These are phyloP conservation scores for Thermomyces lanuginosus DNA, from an alignment of 2,329 filamentous ascomycete genomes.

Conservation along the genomic window DNA sequence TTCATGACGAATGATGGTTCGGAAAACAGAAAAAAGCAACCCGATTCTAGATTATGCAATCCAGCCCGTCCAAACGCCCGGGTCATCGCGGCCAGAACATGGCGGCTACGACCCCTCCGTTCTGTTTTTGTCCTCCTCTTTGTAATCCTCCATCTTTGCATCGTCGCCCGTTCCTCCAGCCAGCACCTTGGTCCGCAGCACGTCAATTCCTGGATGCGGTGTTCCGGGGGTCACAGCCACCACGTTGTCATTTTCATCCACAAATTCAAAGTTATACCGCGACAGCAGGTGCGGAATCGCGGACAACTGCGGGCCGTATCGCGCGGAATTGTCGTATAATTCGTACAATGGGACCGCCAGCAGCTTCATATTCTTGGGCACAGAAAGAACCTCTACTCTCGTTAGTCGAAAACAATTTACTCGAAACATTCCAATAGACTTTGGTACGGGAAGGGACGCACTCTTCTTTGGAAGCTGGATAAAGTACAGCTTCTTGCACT, in stretches of 20 bases:
- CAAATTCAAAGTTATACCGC: slow-evolving; percentile 93
- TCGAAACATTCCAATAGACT: slow-evolving; percentile 2
- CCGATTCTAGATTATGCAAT: too few species aligned
- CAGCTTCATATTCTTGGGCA: slow-evolving; percentile 99
- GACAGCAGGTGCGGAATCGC: slow-evolving; percentile 91
- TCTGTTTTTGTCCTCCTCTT: slow-evolving; percentile 5
- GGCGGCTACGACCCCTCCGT: too few species aligned
- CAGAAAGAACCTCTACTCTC: slow-evolving; percentile 69
- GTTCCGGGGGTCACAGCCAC: slow-evolving; percentile 69
- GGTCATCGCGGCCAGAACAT: too few species aligned
- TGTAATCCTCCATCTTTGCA: slow-evolving; percentile 21
- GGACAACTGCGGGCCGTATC: slow-evolving; percentile 89
- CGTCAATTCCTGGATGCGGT: slow-evolving; percentile 40
- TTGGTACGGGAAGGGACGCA: slow-evolving; percentile 33
- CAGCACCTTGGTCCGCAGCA: slow-evolving; percentile 50
- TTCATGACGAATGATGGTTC: too few species aligned
- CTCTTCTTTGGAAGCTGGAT: slow-evolving; percentile 86
- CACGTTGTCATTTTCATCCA: slow-evolving; percentile 80
- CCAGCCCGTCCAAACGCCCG: too few species aligned
- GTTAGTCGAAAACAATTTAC: background rate
- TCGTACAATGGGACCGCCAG: slow-evolving; percentile 93
- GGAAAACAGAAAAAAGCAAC: too few species aligned
- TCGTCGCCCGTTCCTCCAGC: slow-evolving; percentile 33
- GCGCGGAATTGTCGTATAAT: slow-evolving; percentile 88
- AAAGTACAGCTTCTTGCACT: slow-evolving; percentile 98